A percentile compares a stretch with the other conserved stretches of the same genome.
Conservation (phyloP, 2,329 filamentous ascomycete genomes). For the Clarireedia homoeocarpa region DNA sequence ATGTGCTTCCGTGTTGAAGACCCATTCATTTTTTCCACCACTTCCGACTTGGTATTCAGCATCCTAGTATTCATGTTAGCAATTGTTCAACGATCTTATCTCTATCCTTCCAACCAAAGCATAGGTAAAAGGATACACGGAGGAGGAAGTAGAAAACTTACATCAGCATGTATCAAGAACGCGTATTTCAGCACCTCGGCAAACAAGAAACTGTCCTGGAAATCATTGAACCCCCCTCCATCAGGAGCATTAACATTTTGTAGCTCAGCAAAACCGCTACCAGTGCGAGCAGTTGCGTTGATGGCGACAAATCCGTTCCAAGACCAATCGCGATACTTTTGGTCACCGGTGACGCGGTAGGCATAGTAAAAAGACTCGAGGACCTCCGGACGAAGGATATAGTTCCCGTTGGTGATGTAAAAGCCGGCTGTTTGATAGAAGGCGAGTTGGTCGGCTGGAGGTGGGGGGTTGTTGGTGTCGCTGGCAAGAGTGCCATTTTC, state of each 20-base stretch:
- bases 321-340: constrained; percentile 74
- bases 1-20: constrained; percentile 61
- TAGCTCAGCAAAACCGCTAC: constrained; percentile 60
- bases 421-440: constrained; percentile 66
- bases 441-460: constrained; percentile 37
- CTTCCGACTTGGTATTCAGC: constrained; percentile 45
- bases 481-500: constrained; percentile 33
- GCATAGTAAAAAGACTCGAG: constrained; percentile 84
- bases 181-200: constrained; percentile 82
- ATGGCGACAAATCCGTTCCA: constrained; percentile 72
- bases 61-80: constrained; percentile 22
- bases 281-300: constrained; percentile 51
- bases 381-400: constrained; percentile 71
- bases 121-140: too few relatives aligned
- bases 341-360: constrained; percentile 68
- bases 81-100: too few relatives aligned
- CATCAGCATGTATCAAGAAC: constrained; percentile 51
- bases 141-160: constrained; percentile 13
- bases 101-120: too few relatives aligned
- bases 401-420: constrained; percentile 54
- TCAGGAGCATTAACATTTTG: constrained; percentile 53
- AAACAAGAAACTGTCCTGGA: constrained; percentile 83
- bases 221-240: constrained; percentile 57
- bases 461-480: constrained; percentile 33
- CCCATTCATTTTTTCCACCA: constrained; percentile 45